Conservation (phyloP, 2,329 filamentous ascomycete species). For the Sclerotinia trifoliorum region DNA sequence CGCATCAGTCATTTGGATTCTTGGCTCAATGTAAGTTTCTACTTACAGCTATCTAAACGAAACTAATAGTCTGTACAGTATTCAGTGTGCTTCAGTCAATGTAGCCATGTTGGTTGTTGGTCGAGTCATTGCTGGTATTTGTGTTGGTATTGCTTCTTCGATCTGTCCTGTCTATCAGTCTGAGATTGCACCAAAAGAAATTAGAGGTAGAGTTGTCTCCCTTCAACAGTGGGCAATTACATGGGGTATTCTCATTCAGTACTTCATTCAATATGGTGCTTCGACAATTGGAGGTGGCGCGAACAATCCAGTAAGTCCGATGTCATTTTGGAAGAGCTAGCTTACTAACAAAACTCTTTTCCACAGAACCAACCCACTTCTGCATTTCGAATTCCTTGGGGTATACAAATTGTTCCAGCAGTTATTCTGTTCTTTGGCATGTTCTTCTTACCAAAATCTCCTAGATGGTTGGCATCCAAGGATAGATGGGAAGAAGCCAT, state of each 20-base stretch:
- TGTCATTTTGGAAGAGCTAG: background rate
- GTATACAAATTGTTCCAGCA: slow-evolving; percentile 56
- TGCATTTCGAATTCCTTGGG: slow-evolving; percentile 63
- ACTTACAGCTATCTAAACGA: background rate
- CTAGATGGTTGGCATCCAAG: slow-evolving; percentile 68
- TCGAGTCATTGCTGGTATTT: slow-evolving; percentile 68
- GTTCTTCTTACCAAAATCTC: slow-evolving; percentile 62
- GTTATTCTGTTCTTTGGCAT: slow-evolving; percentile 54
- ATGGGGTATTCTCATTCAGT: slow-evolving; percentile 66
- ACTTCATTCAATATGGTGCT: slow-evolving; percentile 64
- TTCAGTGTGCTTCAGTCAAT: slow-evolving; percentile 59
- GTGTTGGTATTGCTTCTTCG: slow-evolving; percentile 69
- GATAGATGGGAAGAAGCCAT: slow-evolving; percentile 67
- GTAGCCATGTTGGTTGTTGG: slow-evolving; percentile 70
- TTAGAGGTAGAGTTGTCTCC: slow-evolving; percentile 59
- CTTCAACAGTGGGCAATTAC: slow-evolving; percentile 71
- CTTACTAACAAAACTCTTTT: background rate
- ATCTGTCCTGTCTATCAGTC: slow-evolving; percentile 68
- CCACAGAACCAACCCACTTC: slow-evolving; percentile 47
- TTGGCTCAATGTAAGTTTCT: slow-evolving; percentile 42
- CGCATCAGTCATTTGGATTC: slow-evolving; percentile 50
- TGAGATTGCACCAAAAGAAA: slow-evolving; percentile 60
- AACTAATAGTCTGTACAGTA: slow-evolving; percentile 43
- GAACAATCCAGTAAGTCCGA: slow-evolving; percentile 42
- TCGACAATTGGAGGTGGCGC: slow-evolving; percentile 54